Conservation (phyloP, 225 moss, liverwort and hornwort genomes). For the Pseudoscleropodium purum region DNA sequence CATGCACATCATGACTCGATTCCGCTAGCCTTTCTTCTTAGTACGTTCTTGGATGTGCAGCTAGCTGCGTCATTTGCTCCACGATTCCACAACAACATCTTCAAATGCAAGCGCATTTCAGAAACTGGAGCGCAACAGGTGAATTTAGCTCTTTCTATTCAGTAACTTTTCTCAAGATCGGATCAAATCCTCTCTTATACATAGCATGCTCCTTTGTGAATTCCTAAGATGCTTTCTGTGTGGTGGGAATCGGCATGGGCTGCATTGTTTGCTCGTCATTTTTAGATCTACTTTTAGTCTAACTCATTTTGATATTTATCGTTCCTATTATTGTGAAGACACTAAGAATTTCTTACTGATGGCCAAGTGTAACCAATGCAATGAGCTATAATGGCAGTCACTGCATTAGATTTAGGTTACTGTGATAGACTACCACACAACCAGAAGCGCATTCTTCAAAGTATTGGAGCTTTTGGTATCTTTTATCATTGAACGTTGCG, state of each 20-base stretch:
- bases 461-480: not conserved
- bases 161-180: not conserved
- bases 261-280: not conserved
- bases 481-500: not conserved
- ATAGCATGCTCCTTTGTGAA: not conserved
- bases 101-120: slow-evolving; percentile 97
- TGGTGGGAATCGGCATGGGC: not conserved
- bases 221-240: not conserved
- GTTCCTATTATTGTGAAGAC: not conserved
- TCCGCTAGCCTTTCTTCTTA: not conserved
- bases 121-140: slow-evolving; percentile 99
- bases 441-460: not conserved
- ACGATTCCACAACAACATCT: slow-evolving; percentile 83
- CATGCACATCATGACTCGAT: not conserved
- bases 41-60: slow-evolving; percentile 36
- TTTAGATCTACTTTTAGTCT: not conserved
- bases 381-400: not conserved
- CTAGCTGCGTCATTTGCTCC: slow-evolving; percentile 98
- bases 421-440: not conserved
- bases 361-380: not conserved
- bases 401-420: not conserved
- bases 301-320: not conserved
- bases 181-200: not conserved
- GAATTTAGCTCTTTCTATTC: not conserved
- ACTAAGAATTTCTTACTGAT: not conserved